These are phyloP conservation scores for Xylaria longipes DNA, from an alignment of 495 filamentous ascomycete species.

Conservation along the genomic window DNA sequence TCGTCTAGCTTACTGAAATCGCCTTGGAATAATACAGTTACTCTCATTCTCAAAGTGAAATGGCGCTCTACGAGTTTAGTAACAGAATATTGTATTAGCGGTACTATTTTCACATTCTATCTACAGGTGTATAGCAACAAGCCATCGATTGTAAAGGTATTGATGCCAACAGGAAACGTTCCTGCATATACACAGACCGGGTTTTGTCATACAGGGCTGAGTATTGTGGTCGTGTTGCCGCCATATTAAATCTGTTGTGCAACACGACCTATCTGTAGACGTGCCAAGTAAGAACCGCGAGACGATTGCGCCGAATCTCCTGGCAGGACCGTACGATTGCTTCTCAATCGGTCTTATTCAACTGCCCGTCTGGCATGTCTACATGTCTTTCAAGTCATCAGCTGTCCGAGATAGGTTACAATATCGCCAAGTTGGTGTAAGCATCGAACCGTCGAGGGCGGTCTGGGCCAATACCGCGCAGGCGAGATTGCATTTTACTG, in stretches of 20 bases:
- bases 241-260: background rate
- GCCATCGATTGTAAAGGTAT: background rate
- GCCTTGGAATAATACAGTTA: too few relatives aligned
- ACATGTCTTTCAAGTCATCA: background rate
- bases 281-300: background rate
- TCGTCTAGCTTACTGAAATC: too few relatives aligned
- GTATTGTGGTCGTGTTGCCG: background rate
- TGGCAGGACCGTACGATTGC: background rate
- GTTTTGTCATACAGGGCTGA: background rate
- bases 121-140: background rate
- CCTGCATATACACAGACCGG: background rate
- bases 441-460: background rate
- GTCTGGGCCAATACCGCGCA: constrained; percentile 15
- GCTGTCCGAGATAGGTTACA: constrained; percentile 1
- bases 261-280: background rate
- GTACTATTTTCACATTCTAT: too few relatives aligned
- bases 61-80: too few relatives aligned
- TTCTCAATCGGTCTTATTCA: background rate
- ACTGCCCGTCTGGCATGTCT: background rate
- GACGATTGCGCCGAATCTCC: background rate
- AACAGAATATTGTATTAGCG: too few relatives aligned
- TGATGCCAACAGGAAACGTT: background rate
- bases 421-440: background rate
- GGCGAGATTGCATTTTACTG: background rate
- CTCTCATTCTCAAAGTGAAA: too few relatives aligned